These are phyloP conservation scores for Colletotrichum cordylinicola DNA, from an alignment of 2,329 filamentous ascomycete genomes.

Conservation along the genomic window DNA sequence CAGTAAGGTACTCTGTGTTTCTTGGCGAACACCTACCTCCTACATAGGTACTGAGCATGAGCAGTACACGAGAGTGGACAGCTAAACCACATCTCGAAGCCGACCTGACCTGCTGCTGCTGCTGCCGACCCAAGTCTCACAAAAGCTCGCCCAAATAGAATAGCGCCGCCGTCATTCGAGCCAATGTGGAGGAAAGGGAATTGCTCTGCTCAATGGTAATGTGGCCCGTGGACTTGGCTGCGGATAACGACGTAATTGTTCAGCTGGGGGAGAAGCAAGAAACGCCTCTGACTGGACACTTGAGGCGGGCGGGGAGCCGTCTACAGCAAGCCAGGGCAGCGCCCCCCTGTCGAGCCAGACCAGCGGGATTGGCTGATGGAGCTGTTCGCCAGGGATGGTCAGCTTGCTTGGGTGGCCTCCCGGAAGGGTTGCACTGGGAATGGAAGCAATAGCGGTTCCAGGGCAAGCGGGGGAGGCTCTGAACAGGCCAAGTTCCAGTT, in stretches of 20 bases:
- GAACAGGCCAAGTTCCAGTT: not conserved
- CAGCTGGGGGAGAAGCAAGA: slow-evolving; percentile 2
- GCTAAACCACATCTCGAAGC: not conserved
- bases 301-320: slow-evolving; percentile 1
- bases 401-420: slow-evolving; percentile 20
- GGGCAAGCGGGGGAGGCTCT: not conserved
- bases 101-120: not conserved
- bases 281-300: slow-evolving; percentile 1
- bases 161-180: not conserved
- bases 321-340: slow-evolving; percentile 3
- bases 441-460: slow-evolving; percentile 3
- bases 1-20: not conserved
- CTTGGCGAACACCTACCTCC: not conserved
- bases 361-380: slow-evolving; percentile 19
- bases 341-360: slow-evolving; percentile 11
- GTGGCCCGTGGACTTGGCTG: slow-evolving; percentile 10
- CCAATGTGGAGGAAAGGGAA: not conserved
- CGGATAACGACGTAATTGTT: slow-evolving; percentile 22
- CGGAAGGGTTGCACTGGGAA: slow-evolving; percentile 19
- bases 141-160: not conserved
- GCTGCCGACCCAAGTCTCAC: not conserved
- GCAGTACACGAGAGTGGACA: not conserved
- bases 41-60: not conserved
- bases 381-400: slow-evolving; percentile 3
- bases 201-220: not conserved